These are phyloP conservation scores for Erigeron canadensis DNA, from an alignment of 129 eudicot species.

Conservation along the genomic window DNA sequence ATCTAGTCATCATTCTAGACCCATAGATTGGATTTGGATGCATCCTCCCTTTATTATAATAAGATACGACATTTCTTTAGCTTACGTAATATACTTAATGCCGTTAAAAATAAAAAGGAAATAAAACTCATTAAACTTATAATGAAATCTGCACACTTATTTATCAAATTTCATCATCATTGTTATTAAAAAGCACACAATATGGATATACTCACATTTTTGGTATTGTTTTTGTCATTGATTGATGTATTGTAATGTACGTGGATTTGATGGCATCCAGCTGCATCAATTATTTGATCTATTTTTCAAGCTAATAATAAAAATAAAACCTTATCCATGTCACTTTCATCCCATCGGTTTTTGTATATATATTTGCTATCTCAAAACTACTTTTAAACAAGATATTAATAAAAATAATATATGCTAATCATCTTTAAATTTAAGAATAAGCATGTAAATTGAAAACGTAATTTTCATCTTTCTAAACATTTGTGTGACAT, in stretches of 20 bases:
- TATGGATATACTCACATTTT: too few species aligned
- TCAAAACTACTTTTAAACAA: neutral
- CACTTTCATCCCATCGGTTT: slow-evolving; percentile 6
- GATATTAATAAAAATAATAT: neutral
- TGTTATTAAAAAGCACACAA: too few species aligned
- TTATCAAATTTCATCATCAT: too few species aligned
- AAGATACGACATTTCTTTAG: too few species aligned
- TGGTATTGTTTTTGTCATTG: neutral
- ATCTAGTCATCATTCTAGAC: slow-evolving; percentile 16
- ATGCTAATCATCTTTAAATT: neutral
- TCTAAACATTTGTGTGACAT: too few species aligned
- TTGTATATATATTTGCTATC: neutral
- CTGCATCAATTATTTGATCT: slow-evolving; percentile 17
- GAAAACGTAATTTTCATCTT: too few species aligned
- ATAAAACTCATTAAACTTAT: too few species aligned
- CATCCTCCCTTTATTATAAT: neutral
- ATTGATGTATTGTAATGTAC: neutral
- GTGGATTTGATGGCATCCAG: slow-evolving; percentile 15
- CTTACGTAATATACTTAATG: too few species aligned
- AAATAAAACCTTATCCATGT: slow-evolving; percentile 28
- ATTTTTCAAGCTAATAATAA: slow-evolving; percentile 13
- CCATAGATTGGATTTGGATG: slow-evolving; percentile 7
- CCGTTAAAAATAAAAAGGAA: too few species aligned
- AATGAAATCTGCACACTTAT: too few species aligned
- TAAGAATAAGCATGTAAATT: too few species aligned